Percentiles rank a stretch among this genome's conserved stretches.
These are phyloP conservation scores for Truncatella angustata DNA, from an alignment of 2,329 filamentous ascomycete species.

Conservation along the genomic window DNA sequence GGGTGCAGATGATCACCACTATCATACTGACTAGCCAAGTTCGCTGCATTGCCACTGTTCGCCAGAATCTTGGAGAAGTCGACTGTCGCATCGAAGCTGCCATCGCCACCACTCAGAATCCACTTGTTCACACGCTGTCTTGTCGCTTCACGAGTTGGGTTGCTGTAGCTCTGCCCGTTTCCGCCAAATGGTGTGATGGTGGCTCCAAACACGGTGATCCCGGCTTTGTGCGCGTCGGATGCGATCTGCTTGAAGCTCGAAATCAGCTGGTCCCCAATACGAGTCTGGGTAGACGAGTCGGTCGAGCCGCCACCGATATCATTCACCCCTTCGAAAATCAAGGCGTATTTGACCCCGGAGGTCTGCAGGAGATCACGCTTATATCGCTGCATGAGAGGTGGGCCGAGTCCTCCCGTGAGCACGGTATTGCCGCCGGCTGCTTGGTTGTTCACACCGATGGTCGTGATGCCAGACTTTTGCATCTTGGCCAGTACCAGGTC, in stretches of 20 bases:
- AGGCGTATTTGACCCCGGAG: slow-evolving; percentile 55
- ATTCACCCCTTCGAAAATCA: slow-evolving; percentile 69
- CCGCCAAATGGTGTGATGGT: slow-evolving; percentile 65
- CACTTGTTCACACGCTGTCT: slow-evolving; percentile 58
- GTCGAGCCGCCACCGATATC: slow-evolving; percentile 58
- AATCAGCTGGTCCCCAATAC: slow-evolving; percentile 50
- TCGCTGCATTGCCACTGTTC: slow-evolving; percentile 45
- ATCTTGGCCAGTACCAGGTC: slow-evolving; percentile 53
- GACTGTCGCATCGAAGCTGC: slow-evolving; percentile 57
- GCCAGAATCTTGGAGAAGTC: slow-evolving; percentile 61
- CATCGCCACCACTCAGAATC: slow-evolving; percentile 49
- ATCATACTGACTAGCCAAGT: slow-evolving; percentile 51
- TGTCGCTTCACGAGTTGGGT: slow-evolving; percentile 52
- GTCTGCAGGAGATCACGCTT: slow-evolving; percentile 63
- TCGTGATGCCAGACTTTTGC: slow-evolving; percentile 43
- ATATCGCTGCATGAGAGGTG: slow-evolving; percentile 57
- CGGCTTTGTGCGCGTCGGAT: slow-evolving; percentile 49
- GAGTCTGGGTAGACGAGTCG: slow-evolving; percentile 43
- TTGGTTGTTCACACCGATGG: slow-evolving; percentile 61
- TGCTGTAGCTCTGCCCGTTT: slow-evolving; percentile 51
- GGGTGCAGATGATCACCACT: slow-evolving; percentile 66
- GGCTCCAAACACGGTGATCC: slow-evolving; percentile 57
- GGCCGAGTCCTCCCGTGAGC: slow-evolving; percentile 60
- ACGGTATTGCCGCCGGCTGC: slow-evolving; percentile 69
- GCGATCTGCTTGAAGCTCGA: slow-evolving; percentile 59